A percentile compares a stretch with the other conserved stretches of the same genome.
Evolutionary conservation across 371 early-diverging fungal species (phyloP).

Genomic region (Cokeromyces recurvatus): DNA sequence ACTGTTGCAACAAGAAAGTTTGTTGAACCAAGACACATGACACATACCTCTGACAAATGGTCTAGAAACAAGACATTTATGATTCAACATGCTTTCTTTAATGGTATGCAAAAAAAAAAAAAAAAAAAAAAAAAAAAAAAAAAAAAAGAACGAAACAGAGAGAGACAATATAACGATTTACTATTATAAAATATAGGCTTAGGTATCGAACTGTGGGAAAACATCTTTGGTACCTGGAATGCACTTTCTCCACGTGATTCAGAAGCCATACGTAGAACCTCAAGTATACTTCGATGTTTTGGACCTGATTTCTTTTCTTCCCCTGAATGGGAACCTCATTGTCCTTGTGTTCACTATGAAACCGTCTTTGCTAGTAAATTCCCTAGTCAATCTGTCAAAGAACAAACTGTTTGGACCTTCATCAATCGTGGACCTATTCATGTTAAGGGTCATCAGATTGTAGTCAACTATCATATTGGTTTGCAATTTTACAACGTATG

Average conservation of each 20-base stretch:
- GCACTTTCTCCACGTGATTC: constrained; percentile 23
- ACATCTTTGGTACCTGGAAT: constrained; percentile 28
- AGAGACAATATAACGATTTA: not conserved
- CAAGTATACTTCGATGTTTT: constrained; percentile 22
- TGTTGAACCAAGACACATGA: constrained; percentile 24
- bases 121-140: not conserved
- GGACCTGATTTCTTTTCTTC: constrained; percentile 24
- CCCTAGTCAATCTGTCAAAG: constrained; percentile 4
- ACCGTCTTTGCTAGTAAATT: constrained; percentile 24
- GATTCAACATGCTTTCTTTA: constrained; percentile 27
- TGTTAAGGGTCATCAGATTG: constrained; percentile 28
- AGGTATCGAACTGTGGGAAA: constrained; percentile 29
- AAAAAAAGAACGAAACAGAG: not conserved
- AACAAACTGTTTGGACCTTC: constrained; percentile 24
- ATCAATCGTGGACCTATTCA: constrained; percentile 20
- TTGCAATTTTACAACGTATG: constrained; percentile 29
- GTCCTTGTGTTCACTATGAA: constrained; percentile 24
- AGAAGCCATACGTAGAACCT: constrained; percentile 20
- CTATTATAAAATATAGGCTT: constrained; percentile 8
- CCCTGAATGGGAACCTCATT: constrained; percentile 28
- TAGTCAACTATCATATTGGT: constrained; percentile 28
- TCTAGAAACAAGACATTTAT: constrained; percentile 25
- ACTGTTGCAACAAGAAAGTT: constrained; percentile 21
- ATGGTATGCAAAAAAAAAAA: constrained; percentile 8
- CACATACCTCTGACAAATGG: constrained; percentile 21